Percentiles rank a stretch among this genome's conserved stretches.
phyloP scores from a whole-genome alignment of 2,329 filamentous ascomycete genomes.

The Calonectria henricotiae region DNA sequence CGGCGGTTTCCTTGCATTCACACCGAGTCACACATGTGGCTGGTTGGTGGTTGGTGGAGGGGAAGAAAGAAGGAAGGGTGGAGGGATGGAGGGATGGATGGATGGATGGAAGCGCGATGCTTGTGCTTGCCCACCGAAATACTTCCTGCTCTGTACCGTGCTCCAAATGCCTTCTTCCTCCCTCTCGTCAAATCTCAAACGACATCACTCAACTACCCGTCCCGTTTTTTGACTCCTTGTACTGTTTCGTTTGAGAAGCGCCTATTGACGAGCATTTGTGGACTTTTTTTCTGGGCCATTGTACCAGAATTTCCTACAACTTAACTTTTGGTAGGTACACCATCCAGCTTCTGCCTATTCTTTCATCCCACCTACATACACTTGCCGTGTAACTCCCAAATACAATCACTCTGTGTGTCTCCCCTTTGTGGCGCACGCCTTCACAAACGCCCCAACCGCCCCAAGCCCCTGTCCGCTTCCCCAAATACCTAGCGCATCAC shows the following conservation, averaged over 20 bases:
- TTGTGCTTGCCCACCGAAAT: conserved; percentile 4
- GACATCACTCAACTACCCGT: neutral
- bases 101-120: neutral
- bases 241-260: conserved; percentile 13
- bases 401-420: conserved; percentile 3
- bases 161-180: conserved; percentile 9
- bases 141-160: neutral
- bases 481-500: conserved; percentile 16
- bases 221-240: conserved; percentile 25
- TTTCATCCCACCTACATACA: neutral
- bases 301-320: neutral
- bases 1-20: conserved; percentile 16
- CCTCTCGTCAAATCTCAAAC: neutral
- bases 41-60: conserved; percentile 24
- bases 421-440: conserved; percentile 15
- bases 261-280: neutral
- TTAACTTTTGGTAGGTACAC: conserved; percentile 17
- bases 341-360: neutral
- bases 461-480: conserved; percentile 9
- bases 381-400: neutral
- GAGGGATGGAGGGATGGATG: neutral
- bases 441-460: conserved; percentile 28
- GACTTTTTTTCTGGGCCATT: conserved; percentile 1
- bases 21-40: conserved; percentile 21
- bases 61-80: neutral